A percentile compares a stretch with the other conserved stretches of the same genome.
Conservation (phyloP, 441 rosid species). For the Omphalea diandra region DNA sequence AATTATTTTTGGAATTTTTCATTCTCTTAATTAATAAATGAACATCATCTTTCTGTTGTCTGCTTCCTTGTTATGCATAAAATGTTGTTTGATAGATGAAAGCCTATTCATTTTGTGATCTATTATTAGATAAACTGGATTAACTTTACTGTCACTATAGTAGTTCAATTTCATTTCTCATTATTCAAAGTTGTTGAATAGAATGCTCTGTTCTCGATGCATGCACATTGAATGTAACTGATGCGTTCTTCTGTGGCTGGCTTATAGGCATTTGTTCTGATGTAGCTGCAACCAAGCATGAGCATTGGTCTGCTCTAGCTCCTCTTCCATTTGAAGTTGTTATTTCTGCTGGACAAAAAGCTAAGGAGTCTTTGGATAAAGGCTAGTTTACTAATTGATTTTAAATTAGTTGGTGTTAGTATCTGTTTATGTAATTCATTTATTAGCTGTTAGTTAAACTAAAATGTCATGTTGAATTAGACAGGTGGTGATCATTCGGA, state of each 20-base stretch:
- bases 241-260: conserved; percentile 28
- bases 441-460: conserved; percentile 20
- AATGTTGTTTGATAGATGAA: not conserved
- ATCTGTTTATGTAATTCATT: conserved; percentile 10
- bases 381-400: conserved; percentile 45
- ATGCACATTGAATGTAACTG: not conserved
- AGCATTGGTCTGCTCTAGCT: conserved; percentile 92
- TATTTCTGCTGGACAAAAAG: conserved; percentile 92
- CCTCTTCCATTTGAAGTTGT: conserved; percentile 97
- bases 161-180: not conserved
- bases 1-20: not conserved
- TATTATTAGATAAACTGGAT: too few relatives aligned
- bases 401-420: conserved; percentile 14
- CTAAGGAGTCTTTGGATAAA: conserved; percentile 63
- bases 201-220: not conserved
- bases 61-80: not conserved
- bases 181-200: not conserved
- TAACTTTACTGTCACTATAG: not conserved
- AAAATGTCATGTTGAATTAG: conserved; percentile 20
- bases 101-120: not conserved
- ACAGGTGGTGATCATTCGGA: conserved; percentile 54
- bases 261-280: conserved; percentile 76
- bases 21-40: not conserved
- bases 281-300: conserved; percentile 75
- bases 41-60: not conserved